Evolutionary conservation across 257 asterid genomes (phyloP).

Genomic region (Solanum appendiculatum): DNA sequence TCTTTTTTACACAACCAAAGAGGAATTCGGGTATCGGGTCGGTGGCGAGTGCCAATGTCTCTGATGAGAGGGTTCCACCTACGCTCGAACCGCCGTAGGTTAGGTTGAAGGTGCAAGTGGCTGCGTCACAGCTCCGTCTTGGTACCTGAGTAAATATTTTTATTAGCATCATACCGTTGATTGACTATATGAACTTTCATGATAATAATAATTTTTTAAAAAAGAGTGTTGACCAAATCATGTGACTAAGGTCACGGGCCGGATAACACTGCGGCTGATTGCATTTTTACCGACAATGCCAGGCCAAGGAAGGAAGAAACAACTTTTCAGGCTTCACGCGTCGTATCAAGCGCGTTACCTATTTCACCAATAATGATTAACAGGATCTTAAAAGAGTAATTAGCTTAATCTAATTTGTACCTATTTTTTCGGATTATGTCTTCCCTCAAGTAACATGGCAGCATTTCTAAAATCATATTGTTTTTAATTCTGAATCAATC

Average conservation of each 20-base stretch:
- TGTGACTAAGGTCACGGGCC: background rate
- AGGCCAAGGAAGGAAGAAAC: background rate
- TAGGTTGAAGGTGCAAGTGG: slow-evolving; percentile 46
- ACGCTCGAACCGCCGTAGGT: slow-evolving; percentile 65
- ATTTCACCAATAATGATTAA: background rate
- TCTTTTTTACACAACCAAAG: slow-evolving; percentile 49
- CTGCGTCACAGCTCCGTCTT: slow-evolving; percentile 33
- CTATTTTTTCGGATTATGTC: background rate
- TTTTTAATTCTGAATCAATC: background rate
- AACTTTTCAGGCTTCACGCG: background rate
- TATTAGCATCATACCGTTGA: background rate
- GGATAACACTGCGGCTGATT: background rate
- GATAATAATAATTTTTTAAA: background rate
- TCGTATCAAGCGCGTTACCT: background rate
- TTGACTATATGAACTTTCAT: background rate
- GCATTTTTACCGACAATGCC: background rate
- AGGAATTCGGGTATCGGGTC: slow-evolving; percentile 42
- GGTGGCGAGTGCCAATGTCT: slow-evolving; percentile 48
- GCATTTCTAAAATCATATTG: background rate
- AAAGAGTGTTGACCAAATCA: background rate
- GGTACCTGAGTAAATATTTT: slow-evolving; percentile 37
- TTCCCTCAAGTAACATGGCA: background rate
- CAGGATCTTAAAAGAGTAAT: background rate
- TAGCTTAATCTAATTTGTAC: background rate
- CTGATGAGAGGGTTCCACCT: slow-evolving; percentile 41